These are phyloP conservation scores for Pseudogymnoascus sp. DNA, from an alignment of 2,329 filamentous ascomycete genomes.

Conservation along the genomic window DNA sequence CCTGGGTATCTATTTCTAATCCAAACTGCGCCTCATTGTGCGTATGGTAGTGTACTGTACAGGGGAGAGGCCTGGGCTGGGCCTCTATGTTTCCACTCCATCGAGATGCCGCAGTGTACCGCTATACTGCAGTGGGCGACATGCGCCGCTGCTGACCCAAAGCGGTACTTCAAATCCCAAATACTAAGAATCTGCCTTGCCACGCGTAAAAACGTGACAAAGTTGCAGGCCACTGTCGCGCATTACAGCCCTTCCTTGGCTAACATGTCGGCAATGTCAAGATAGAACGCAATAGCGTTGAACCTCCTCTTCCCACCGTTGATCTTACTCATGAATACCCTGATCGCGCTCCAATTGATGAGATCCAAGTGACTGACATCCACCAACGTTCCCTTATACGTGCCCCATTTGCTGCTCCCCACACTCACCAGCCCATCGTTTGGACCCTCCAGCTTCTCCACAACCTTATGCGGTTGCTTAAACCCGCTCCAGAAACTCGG, in stretches of 20 bases:
- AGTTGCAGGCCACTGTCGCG: not conserved
- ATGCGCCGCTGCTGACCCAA: not conserved
- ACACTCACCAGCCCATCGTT: constrained; percentile 64
- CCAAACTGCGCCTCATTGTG: constrained; percentile 1
- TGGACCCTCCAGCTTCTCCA: constrained; percentile 45
- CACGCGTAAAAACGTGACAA: constrained; percentile 5
- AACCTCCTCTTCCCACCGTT: constrained; percentile 48
- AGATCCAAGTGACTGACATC: constrained; percentile 55
- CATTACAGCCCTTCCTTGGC: constrained; percentile 50
- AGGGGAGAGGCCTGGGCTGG: not conserved
- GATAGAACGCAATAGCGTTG: constrained; percentile 60
- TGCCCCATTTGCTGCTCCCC: constrained; percentile 51
- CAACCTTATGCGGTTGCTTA: constrained; percentile 41
- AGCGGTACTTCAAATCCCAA: not conserved
- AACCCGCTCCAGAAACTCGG: constrained; percentile 60
- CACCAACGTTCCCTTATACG: constrained; percentile 54
- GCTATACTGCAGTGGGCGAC: not conserved
- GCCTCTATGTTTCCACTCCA: not conserved
- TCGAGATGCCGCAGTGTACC: not conserved
- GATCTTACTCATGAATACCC: constrained; percentile 44
- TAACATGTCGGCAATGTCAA: constrained; percentile 61
- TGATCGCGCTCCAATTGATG: constrained; percentile 60
- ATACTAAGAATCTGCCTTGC: not conserved
- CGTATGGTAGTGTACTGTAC: not conserved
- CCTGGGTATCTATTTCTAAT: constrained; percentile 7